Evolutionary conservation across 1,284 basidiomycete genomes (phyloP), one percentile per base, ranked within the genome.

Genomic region (Marasmius tenuissimus): DNA sequence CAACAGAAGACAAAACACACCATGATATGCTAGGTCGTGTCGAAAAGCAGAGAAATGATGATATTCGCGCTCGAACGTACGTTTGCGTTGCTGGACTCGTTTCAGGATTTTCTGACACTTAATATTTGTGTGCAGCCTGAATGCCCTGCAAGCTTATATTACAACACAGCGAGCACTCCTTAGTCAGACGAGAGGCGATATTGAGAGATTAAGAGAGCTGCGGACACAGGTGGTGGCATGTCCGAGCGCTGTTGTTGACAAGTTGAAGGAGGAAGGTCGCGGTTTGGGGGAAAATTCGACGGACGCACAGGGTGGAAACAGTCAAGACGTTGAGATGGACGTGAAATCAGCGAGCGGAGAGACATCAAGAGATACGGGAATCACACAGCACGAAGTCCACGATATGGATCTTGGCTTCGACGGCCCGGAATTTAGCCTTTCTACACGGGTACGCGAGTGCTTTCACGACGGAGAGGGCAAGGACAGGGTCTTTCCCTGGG

Each of bases 141-240:
- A 87, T 75, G 86, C 86, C 77, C 85, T 91, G 65, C 81, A 85
- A 68, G 75, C 75, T 55, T 91, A 86, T 74, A 82, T 91, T 65
- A 76, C 83, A 62, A 76, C 80, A 47, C 89, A 91, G 72, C 82
- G 75, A 71, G 69, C 75, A 34, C 67, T 89, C 56, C 81, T 91
- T 48, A 77, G 79, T 52, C 80, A 81, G 35, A 87, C 87, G 38
- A 80, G 83, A 65, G 72, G 79, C 66, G 88, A 91, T 74, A 83
- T 91, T 70, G 81, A 80, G 54, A 74, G 78, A 22, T 75, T 91
- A 22, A 78, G 77, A 55, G 69, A 72, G 35, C 72, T 87, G 20
- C 80, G 75, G 60, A 69, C 64, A 34, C 72, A 78, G 51, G 72
- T 76, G 5, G 63, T 73, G n/a, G 62, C 64, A 5, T 67, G 73